phyloP scores from a whole-genome alignment of 2,329 filamentous ascomycete genomes.

The Penicillium sp. region DNA sequence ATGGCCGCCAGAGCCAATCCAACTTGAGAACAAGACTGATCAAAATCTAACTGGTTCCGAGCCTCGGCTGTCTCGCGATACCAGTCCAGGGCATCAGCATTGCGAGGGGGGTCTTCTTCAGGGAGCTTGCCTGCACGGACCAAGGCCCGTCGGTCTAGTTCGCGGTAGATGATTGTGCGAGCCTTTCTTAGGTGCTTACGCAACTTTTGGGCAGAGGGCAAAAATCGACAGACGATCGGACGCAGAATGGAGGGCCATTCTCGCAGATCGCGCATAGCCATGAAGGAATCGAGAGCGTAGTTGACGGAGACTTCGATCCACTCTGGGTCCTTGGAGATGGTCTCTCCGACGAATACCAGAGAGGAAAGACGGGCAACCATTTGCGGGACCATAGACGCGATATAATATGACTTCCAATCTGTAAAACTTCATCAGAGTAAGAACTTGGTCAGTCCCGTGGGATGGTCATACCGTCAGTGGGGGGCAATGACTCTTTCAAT shows the following conservation, averaged over 20 bases:
- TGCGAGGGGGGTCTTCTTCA: constrained; percentile 14
- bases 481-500: constrained; percentile 24
- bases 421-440: constrained; percentile 9
- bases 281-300: constrained; percentile 26
- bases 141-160: constrained; percentile 24
- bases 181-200: constrained; percentile 40
- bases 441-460: neutral
- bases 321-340: constrained; percentile 21
- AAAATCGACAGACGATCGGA: constrained; percentile 45
- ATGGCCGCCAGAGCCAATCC: constrained; percentile 33
- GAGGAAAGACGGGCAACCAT: constrained; percentile 54
- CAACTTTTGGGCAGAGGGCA: constrained; percentile 42
- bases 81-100: constrained; percentile 32
- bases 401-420: constrained; percentile 55
- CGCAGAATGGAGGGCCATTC: constrained; percentile 42
- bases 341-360: constrained; percentile 24
- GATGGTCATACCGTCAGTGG: constrained; percentile 24
- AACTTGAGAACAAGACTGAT: constrained; percentile 25
- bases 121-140: constrained; percentile 22
- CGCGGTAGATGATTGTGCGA: constrained; percentile 32
- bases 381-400: constrained; percentile 52
- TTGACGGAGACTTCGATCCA: constrained; percentile 29
- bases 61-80: constrained; percentile 18
- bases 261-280: constrained; percentile 40
- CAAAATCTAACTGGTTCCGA: constrained; percentile 7